Conservation (phyloP, 257 asterid species). For the Thymus quinquecostatus region DNA sequence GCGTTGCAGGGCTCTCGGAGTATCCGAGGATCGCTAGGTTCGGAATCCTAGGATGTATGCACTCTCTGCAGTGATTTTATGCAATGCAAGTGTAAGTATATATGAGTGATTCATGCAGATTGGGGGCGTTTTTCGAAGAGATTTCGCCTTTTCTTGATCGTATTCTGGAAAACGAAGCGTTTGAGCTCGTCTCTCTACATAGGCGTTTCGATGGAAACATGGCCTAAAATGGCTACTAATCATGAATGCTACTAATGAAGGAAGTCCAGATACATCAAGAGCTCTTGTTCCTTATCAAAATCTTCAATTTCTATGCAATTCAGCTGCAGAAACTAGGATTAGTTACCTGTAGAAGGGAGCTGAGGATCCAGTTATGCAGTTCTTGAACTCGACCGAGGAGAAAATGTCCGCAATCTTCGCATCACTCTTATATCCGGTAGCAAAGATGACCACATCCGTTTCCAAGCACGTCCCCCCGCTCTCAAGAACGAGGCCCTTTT, state of each 20-base stretch:
- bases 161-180: background rate
- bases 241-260: background rate
- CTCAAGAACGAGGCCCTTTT: slow-evolving; percentile 41
- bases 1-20: slow-evolving; percentile 54
- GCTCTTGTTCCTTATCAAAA: background rate
- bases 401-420: slow-evolving; percentile 50
- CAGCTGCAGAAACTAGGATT: too few relatives aligned
- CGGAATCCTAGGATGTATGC: slow-evolving; percentile 67
- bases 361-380: slow-evolving; percentile 47
- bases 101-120: background rate
- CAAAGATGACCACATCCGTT: slow-evolving; percentile 55
- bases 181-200: background rate
- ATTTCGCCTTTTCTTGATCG: background rate
- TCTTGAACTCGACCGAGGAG: slow-evolving; percentile 46
- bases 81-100: too few relatives aligned
- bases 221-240: background rate
- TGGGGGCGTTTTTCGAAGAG: background rate
- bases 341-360: slow-evolving; percentile 64
- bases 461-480: slow-evolving; percentile 28
- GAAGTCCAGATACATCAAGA: background rate
- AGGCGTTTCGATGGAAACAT: background rate
- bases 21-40: slow-evolving; percentile 64
- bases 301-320: background rate
- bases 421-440: slow-evolving; percentile 61
- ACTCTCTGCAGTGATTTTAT: slow-evolving; percentile 39